Evolutionary conservation across 2,329 filamentous ascomycete genomes (phyloP), one percentile per base, ranked within the genome.

Genomic region (Bipolaris cookei): DNA sequence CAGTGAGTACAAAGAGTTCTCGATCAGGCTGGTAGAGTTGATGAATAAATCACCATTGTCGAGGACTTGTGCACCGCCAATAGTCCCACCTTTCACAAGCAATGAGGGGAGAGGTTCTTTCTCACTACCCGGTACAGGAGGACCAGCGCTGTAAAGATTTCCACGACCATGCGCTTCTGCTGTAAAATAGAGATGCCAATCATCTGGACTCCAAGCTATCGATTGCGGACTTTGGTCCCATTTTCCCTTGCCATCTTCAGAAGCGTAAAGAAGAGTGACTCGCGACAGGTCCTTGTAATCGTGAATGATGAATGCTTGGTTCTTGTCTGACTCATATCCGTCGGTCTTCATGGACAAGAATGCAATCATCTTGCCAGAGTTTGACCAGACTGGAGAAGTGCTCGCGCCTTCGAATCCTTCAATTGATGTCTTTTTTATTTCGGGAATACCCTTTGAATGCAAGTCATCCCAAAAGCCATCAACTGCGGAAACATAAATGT

Each of bases 291-390:
- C 82, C 13, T 73, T 74, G 46, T 90, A 78, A 64, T 91, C 83
- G 1, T 85, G 83, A 6, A 91, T 74, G 2, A 91, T 77, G 60
- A 92, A 77, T 3, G 92, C 78, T 42, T 87, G 84, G 42, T 88
- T 84, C 74, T 90, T 90, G 78, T 97, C 92, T 14, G 89, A 86
- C 76, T 97, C 92, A 72, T 97, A 96, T 57, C 89, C 86, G 49
- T 86, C 82, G 54, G 84, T 84, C 61, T 85, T 84, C 92, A 96
- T 96, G 59, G 90, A 86, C 28, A 91, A 82, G 73, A 96, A 97
- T 1, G 86, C 91, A 23, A 94, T 80, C 58, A 84, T 84, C 34
- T 82, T 84, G 8, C 91, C 90, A 67, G 89, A 83, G 3, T 86
- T 86, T 3, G 91, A 93, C 77, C 96, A 96, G 0, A 84, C 82